Base-by-base conservation (phyloP, 345 rosid genomes). In the Salix arbutifolia region DNA sequence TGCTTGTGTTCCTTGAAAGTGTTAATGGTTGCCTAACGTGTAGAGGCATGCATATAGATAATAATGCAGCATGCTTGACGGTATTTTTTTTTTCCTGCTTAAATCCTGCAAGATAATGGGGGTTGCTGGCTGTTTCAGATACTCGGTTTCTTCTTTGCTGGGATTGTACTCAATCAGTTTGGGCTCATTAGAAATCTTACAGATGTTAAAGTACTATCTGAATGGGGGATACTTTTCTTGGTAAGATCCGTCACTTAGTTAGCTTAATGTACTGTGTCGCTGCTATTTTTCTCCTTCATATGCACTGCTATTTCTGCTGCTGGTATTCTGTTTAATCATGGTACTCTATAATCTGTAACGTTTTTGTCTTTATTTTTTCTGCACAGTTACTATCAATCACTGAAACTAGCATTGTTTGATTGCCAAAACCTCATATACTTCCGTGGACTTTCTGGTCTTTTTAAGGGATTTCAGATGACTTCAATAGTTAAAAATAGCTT, bases 181-280 rank as follows among this genome's bases (percentile, higher is more conserved):
- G 97, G 94, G 67, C 70, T 93, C 71, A 95, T 95, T 76, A 87
- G 99, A 82, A 93, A 95, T 82, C 88, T 95, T 50, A 89, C 93
- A 30, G 99, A 95, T 86, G 94, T 95, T 79, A 95, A 95, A 85
- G 88, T 92, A 68, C 91, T 95, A 38, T 95, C 99, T 16, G 99
- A 95, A 74, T 95, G 99, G 99, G 99, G 99, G 71, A 91, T 95
- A 77, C 99, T 95, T 82, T 95, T 95, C 81, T 80, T 95, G 97
- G 99, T 93, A 76, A 90, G 90, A 35, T 23, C 42, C 70, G 10
- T 71, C 37, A 21, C 67, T 48, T 46, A 40, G 35, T 30, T 72
- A 35, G 44, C 67, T 52, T 56, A 38, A 28, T 75, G 21, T 46
- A 46, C 18, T 13, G 4, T 40, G 65, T 61, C 25, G 65, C 13